phyloP scores from a whole-genome alignment of 108 stramenopile genomes.

The Nannochloropsis oceanica region DNA sequence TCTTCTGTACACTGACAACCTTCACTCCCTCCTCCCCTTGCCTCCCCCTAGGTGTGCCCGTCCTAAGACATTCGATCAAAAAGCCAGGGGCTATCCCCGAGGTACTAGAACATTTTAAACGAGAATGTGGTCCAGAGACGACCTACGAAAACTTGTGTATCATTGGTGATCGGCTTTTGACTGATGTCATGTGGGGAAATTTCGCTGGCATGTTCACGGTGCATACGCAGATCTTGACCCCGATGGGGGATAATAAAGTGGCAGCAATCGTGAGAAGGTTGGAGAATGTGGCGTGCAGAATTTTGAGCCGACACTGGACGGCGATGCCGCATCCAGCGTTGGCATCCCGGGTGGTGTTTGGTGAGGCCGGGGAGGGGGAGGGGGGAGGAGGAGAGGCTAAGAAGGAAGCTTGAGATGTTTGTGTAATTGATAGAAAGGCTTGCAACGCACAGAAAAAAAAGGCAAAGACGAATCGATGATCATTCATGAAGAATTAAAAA shows the following conservation, averaged over 20 bases:
- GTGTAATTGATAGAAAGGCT: too few relatives aligned
- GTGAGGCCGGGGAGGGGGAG: not conserved
- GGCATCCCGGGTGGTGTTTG: not conserved
- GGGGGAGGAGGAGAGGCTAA: not conserved
- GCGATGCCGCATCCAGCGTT: not conserved
- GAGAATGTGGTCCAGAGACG: not conserved
- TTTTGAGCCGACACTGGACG: not conserved
- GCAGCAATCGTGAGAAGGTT: not conserved
- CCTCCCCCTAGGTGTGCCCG: slow-evolving; percentile 48
- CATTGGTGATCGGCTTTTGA: slow-evolving; percentile 80
- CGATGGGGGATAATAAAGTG: not conserved
- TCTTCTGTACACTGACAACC: too few relatives aligned
- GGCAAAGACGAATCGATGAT: too few relatives aligned
- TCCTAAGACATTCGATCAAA: slow-evolving; percentile 70
- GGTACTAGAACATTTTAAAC: slow-evolving; percentile 56
- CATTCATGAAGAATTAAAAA: too few relatives aligned
- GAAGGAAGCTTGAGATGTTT: not conserved
- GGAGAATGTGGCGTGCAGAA: not conserved
- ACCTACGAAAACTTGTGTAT: slow-evolving; percentile 43
- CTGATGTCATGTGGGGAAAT: slow-evolving; percentile 85
- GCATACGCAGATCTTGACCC: slow-evolving; percentile 42
- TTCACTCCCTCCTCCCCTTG: not conserved
- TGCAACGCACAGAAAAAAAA: too few relatives aligned
- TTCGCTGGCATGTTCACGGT: slow-evolving; percentile 80
- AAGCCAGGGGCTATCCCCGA: slow-evolving; percentile 66